These are phyloP conservation scores for Beta corolliflora DNA, from an alignment of 179 eudicot genomes.

Conservation along the genomic window DNA sequence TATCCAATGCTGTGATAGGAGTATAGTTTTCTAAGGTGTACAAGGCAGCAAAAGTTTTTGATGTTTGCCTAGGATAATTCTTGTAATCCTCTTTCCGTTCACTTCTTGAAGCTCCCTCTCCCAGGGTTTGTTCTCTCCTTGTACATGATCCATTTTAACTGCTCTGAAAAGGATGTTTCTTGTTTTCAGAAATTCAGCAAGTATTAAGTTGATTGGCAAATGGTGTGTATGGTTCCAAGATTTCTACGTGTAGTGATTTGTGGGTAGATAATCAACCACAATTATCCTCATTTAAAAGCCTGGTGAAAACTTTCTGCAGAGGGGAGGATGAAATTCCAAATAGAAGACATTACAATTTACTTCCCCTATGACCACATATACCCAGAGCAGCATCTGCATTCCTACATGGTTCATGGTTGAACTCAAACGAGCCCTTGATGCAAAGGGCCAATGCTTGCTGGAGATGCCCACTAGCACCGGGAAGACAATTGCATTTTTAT, in stretches of 20 bases:
- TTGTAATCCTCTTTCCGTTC: too few species aligned
- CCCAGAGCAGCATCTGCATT: slow-evolving; percentile 66
- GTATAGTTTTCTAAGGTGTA: too few species aligned
- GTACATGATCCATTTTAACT: neutral
- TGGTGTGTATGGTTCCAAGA: neutral
- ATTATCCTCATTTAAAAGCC: neutral
- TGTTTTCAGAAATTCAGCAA: neutral
- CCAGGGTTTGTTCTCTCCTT: too few species aligned
- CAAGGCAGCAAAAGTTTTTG: too few species aligned
- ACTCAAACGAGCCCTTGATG: slow-evolving; percentile 88
- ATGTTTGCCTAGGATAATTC: too few species aligned
- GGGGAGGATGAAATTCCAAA: slow-evolving; percentile 72
- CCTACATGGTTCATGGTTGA: slow-evolving; percentile 67
- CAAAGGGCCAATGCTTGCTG: slow-evolving; percentile 81
- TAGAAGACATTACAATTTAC: slow-evolving; percentile 91
- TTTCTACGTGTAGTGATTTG: neutral
- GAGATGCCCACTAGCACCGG: slow-evolving; percentile 99
- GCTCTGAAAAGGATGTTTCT: neutral
- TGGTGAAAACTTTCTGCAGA: neutral
- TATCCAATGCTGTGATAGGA: too few species aligned
- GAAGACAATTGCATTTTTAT: slow-evolving; percentile 87
- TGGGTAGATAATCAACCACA: neutral
- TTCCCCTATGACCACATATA: slow-evolving; percentile 94
- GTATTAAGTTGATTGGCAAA: neutral
- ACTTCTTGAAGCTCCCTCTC: too few species aligned